Conservation (phyloP, 2,329 filamentous ascomycete genomes). For the Parastagonospora avenae region DNA sequence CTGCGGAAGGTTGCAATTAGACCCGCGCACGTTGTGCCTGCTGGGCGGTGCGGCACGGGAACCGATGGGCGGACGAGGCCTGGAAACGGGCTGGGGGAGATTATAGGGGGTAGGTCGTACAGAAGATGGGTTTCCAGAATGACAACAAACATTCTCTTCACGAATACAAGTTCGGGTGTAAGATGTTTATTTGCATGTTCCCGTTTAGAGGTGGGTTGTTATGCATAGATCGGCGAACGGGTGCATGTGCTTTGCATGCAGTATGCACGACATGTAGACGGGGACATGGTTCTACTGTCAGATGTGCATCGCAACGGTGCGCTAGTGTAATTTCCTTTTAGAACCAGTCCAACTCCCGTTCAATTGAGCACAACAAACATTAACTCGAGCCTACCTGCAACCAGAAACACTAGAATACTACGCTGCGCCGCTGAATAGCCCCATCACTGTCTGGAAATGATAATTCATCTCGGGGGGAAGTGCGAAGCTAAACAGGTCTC, state of each 20-base stretch:
- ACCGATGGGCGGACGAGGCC: background rate
- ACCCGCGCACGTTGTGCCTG: conserved; percentile 5
- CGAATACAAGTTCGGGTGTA: background rate
- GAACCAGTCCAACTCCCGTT: too few relatives aligned
- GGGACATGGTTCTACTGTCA: background rate
- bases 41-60: conserved; percentile 3
- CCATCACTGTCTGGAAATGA: too few relatives aligned
- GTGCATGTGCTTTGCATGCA: conserved; percentile 7
- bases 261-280: conserved; percentile 1
- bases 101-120: conserved; percentile 1
- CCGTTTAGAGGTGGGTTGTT: background rate
- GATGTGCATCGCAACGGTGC: conserved; percentile 1
- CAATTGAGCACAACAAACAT: too few relatives aligned
- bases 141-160: background rate
- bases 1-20: conserved; percentile 3
- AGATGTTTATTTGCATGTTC: background rate
- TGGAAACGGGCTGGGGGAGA: background rate
- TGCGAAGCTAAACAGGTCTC: too few relatives aligned
- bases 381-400: too few relatives aligned
- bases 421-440: too few relatives aligned
- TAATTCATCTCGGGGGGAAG: too few relatives aligned
- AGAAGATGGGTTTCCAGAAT: background rate
- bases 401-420: too few relatives aligned
- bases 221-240: conserved; percentile 6
- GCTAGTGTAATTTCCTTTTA: conserved; percentile 1